Evolutionary conservation across 495 filamentous ascomycete species (phyloP).

Genomic region (Hypoxylon subgilvum): DNA sequence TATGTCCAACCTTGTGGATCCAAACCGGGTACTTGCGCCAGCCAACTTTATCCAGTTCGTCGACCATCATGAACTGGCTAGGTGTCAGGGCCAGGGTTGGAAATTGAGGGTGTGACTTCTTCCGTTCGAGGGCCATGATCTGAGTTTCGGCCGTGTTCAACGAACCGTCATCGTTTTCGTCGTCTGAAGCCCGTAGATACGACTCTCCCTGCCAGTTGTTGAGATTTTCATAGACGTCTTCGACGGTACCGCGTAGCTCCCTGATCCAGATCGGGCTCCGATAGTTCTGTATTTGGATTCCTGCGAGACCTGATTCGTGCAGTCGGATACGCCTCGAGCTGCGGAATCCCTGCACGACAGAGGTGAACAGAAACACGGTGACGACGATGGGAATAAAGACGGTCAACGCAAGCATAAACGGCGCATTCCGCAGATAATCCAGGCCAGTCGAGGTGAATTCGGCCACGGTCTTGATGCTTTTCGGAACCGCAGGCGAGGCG

Average conservation of each 20-base stretch:
- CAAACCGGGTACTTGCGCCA: slow-evolving; percentile 84
- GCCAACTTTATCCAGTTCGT: slow-evolving; percentile 73
- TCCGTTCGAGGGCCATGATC: slow-evolving; percentile 47
- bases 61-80: slow-evolving; percentile 82
- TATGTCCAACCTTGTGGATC: slow-evolving; percentile 80
- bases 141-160: slow-evolving; percentile 26
- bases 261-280: slow-evolving; percentile 76
- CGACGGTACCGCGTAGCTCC: slow-evolving; percentile 71
- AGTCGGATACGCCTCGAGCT: slow-evolving; percentile 74
- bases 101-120: slow-evolving; percentile 42
- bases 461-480: slow-evolving; percentile 33
- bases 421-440: slow-evolving; percentile 51
- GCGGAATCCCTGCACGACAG: slow-evolving; percentile 72
- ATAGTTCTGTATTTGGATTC: slow-evolving; percentile 68
- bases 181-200: slow-evolving; percentile 60
- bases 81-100: slow-evolving; percentile 78
- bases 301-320: slow-evolving; percentile 74
- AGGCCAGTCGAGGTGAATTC: slow-evolving; percentile 17
- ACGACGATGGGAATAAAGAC: slow-evolving; percentile 72
- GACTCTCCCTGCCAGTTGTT: slow-evolving; percentile 66
- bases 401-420: slow-evolving; percentile 65
- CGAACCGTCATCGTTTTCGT: slow-evolving; percentile 31
- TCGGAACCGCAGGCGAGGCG: slow-evolving; percentile 54
- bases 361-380: slow-evolving; percentile 74
- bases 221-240: slow-evolving; percentile 74